These are phyloP conservation scores for Talaromyces sp. DNA, from an alignment of 2,329 filamentous ascomycete genomes.

Conservation along the genomic window DNA sequence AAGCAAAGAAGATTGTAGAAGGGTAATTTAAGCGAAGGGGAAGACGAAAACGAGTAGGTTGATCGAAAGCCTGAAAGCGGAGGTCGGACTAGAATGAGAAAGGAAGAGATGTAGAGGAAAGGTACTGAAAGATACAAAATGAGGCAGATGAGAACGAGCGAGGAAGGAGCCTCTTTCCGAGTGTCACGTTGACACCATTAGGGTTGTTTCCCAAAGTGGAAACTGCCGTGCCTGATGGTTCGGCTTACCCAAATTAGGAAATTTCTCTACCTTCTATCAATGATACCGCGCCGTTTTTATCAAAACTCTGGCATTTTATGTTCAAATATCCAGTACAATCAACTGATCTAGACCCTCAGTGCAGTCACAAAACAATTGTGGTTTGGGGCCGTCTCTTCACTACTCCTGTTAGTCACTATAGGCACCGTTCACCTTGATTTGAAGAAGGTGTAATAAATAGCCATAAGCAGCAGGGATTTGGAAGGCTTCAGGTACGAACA, in stretches of 20 bases:
- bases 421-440: constrained; percentile 2
- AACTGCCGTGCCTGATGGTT: neutral
- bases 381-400: constrained; percentile 12
- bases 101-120: neutral
- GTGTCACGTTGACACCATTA: neutral
- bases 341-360: neutral
- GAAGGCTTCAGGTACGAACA: constrained; percentile 5
- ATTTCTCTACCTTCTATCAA: neutral
- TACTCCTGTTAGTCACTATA: neutral
- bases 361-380: constrained; percentile 12
- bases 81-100: neutral
- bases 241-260: neutral
- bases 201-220: neutral
- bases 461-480: constrained; percentile 4
- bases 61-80: neutral
- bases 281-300: neutral
- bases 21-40: neutral
- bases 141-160: neutral
- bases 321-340: neutral
- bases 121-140: neutral
- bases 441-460: constrained; percentile 4
- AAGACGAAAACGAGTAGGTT: neutral
- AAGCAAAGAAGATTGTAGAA: neutral
- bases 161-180: neutral
- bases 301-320: too few species aligned